Evolutionary conservation across 2,329 filamentous ascomycete species (phyloP), one percentile per base, ranked within the genome.

Genomic region (Cladosporium sp.): DNA sequence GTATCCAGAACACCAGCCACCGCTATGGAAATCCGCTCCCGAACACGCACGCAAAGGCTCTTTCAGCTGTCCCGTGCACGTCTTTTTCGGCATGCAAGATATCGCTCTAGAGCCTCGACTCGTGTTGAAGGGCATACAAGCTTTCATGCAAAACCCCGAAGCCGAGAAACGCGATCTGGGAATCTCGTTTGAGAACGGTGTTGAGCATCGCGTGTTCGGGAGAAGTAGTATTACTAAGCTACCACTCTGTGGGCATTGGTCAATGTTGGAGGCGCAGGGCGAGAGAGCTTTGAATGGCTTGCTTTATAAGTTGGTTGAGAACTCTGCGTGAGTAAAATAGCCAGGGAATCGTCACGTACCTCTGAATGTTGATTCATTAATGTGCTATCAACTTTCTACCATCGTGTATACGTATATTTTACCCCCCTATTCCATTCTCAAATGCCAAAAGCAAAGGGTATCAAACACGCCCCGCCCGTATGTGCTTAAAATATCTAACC

Each of bases 71-170:
- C 73, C 72, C 15, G 68, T 75, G 12, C 80, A 78, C 5, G 60
- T 82, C 15, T 54, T 83, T 35, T 78, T 77, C 67, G 79, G 78
- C 2, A 63, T 74, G 55, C 58, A 69, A 18, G 79, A 83, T 58
- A 58, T 67, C 9, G 78, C 78, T 5, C 69, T 82, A 32, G 72
- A 78, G 43, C 64, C 62, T 36, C 62, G 67, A 11, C 62, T 82
- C 22, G 72, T 69, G 20, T 61, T 82, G 20, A 74, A 78, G 46
- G 78, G 78, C 0, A 71, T 80, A 19, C 67, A 68, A 1, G 75
- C 78, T 46, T 67, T 81, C 15, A 38, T 53, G 39, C 36, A 16
- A 4, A 49, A 54, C 12, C 35, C 38, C 3, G 45, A 33, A 13
- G 42, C 39, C 15, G 41, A 30, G 1, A 22, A 50, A 15, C 47